phyloP scores from a whole-genome alignment of 768 basidiomycete species.

The Hemileccinum rubropunctum region DNA sequence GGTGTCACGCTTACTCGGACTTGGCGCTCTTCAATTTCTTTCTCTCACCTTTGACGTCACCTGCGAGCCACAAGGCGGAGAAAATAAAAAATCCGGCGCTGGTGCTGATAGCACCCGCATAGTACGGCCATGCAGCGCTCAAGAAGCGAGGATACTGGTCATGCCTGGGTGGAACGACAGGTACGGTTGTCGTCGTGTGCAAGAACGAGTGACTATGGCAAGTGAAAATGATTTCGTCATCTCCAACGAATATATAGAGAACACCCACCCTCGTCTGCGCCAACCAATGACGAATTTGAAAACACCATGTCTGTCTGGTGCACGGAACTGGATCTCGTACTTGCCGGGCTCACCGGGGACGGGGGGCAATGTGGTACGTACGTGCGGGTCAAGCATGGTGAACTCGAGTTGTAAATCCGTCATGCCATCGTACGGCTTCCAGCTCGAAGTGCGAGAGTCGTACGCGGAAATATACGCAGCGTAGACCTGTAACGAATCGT shows the following conservation, averaged over 20 bases:
- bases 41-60: constrained; percentile 65
- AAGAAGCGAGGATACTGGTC: constrained; percentile 96
- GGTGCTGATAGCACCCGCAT: constrained; percentile 86
- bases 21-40: constrained; percentile 42
- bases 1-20: constrained; percentile 19
- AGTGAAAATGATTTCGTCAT: neutral
- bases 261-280: constrained; percentile 79
- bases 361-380: constrained; percentile 74
- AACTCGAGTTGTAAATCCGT: constrained; percentile 91
- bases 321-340: constrained; percentile 83
- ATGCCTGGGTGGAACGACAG: constrained; percentile 91
- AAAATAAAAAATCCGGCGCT: constrained; percentile 84
- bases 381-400: constrained; percentile 97
- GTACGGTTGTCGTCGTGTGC: constrained; percentile 68
- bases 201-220: constrained; percentile 67
- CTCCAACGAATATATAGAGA: neutral
- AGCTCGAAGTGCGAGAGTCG: constrained; percentile 50
- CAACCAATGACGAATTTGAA: constrained; percentile 96
- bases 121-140: constrained; percentile 95
- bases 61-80: constrained; percentile 82
- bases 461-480: constrained; percentile 70
- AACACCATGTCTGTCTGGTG: constrained; percentile 95
- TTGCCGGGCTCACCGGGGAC: constrained; percentile 55
- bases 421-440: constrained; percentile 71
- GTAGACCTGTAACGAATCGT: constrained; percentile 53